Evolutionary conservation across 805 yeast genomes (phyloP), one percentile per base, ranked within the genome.

Genomic region (Hemisphaericaspora nanyangensis): DNA sequence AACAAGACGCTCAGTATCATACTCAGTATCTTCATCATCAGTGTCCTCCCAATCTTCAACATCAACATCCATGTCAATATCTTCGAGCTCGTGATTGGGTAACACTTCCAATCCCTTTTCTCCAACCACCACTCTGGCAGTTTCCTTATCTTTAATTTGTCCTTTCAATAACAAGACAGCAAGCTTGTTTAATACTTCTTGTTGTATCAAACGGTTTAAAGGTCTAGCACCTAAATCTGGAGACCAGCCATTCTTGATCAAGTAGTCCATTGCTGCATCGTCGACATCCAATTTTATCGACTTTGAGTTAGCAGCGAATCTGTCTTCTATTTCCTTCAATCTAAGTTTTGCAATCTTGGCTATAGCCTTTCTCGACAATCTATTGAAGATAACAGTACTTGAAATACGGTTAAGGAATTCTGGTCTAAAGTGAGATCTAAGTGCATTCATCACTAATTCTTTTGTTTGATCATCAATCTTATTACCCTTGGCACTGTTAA

Each of bases 191-290:
- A 93, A 79, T 15, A 93, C 75, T 60, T 89, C 93, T 46, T 74
- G 76, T 63, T 93, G 97, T 49, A 93, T 91, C 53, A 93, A 76
- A 54, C 98, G 80, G 70, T 85, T 85, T 67, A 93, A 76, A 43
- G 99, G 99, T 61, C 99, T 78, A 6, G 99, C 99, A 67, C 99
- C 99, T 61, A 93, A 71, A 61, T 91, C 96, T 41, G 82, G 76
- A 18, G 96, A 87, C 67, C 90, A 93, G 35, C 99, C 99, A 52
- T 87, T 68, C 53, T 74, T 77, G 50, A 95, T 82, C 49, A 93
- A 70, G 72, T 82, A 93, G 37, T 85, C 89, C 52, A 85, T 67
- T 3, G 96, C 96, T 7, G 71, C 80, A 33, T 77, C 80, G 38
- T 81, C 80, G n/a, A 91, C 77, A 20, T 81, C 77, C 54, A 93